Evolutionary conservation across 2,329 filamentous ascomycete species (phyloP).

Genomic region (Blastomyces silverae): DNA sequence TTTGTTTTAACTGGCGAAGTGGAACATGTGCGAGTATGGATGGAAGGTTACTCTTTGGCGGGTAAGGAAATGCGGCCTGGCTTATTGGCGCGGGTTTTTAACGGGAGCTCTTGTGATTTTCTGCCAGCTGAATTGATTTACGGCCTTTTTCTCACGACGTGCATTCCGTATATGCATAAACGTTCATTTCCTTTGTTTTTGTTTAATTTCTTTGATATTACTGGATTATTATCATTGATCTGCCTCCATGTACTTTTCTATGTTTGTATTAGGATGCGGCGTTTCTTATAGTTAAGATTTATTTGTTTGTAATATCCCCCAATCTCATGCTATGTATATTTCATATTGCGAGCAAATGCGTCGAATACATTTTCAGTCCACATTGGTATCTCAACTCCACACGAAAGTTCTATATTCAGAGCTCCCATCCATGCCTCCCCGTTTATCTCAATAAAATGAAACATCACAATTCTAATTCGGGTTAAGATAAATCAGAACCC

Average conservation of each 20-base stretch:
- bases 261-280: not conserved
- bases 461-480: not conserved
- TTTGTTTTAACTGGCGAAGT: not conserved
- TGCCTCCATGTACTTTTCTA: not conserved
- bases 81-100: not conserved
- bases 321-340: not conserved
- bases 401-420: not conserved
- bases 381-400: not conserved
- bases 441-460: not conserved
- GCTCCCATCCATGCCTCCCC: not conserved
- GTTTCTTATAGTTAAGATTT: not conserved
- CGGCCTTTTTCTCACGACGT: slow-evolving; percentile 4
- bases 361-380: not conserved
- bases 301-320: not conserved
- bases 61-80: not conserved
- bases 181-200: not conserved
- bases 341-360: not conserved
- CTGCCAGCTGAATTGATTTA: not conserved
- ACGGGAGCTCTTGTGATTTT: not conserved
- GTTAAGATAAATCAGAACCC: not conserved
- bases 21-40: not conserved
- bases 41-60: not conserved
- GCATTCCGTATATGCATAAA: not conserved
- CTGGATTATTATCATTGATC: not conserved
- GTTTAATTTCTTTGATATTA: not conserved